Percentiles rank a stretch among this genome's conserved stretches.
Conservation (phyloP, 345 rosid species). For the Corchorus capsularis region DNA sequence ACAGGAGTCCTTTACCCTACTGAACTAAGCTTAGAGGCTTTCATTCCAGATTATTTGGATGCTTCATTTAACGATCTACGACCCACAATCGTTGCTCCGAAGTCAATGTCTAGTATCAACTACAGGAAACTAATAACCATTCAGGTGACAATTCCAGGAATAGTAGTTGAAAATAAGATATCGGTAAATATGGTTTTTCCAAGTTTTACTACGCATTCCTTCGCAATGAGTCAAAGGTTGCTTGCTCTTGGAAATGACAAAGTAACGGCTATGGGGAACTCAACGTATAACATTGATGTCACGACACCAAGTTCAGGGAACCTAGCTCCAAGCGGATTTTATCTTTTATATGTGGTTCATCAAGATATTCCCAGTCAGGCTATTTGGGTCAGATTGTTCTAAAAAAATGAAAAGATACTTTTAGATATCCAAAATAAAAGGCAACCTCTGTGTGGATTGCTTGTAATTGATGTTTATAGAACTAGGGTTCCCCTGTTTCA, state of each 20-base stretch:
- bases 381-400: conserved; percentile 54
- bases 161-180: conserved; percentile 23
- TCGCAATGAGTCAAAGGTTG: conserved; percentile 78
- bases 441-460: not conserved
- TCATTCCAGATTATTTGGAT: conserved; percentile 63
- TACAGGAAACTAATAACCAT: conserved; percentile 37
- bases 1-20: conserved; percentile 65
- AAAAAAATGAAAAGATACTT: not conserved
- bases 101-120: conserved; percentile 23
- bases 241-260: conserved; percentile 49
- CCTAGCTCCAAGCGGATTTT: conserved; percentile 75
- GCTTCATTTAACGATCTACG: conserved; percentile 32
- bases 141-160: conserved; percentile 36
- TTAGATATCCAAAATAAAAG: not conserved
- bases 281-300: conserved; percentile 42
- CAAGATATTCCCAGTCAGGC: conserved; percentile 70
- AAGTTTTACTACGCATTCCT: conserved; percentile 75
- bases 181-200: conserved; percentile 70
- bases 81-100: conserved; percentile 46
- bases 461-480: not conserved
- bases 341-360: conserved; percentile 69
- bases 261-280: conserved; percentile 28
- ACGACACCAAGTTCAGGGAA: conserved; percentile 44
- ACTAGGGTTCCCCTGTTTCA: not conserved
- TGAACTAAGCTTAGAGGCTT: conserved; percentile 74